A percentile compares a stretch with the other conserved stretches of the same genome.
These are phyloP conservation scores for Willaertia magna DNA, from an alignment of 208 protist genomes.

Conservation along the genomic window DNA sequence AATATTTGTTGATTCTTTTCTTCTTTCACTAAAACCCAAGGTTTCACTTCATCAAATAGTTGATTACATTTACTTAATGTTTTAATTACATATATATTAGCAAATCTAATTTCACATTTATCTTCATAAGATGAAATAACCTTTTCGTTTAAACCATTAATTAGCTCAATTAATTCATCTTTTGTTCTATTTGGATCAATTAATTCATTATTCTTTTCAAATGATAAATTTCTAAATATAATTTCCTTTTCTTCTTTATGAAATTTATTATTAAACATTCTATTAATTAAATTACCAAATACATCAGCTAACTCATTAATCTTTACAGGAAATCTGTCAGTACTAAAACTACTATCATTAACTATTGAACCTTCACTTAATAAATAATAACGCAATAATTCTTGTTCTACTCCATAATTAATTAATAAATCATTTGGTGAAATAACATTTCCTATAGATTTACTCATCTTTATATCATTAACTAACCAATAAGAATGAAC, in stretches of 20 bases:
- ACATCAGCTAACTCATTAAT: background rate
- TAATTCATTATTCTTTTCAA: background rate
- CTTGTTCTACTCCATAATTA: constrained; percentile 38
- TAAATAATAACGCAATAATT: background rate
- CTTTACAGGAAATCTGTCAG: background rate
- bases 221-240: background rate
- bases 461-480: constrained; percentile 86
- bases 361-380: background rate
- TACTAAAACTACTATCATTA: background rate
- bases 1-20: background rate
- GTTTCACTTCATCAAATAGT: background rate
- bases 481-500: constrained; percentile 90
- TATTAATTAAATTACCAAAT: background rate
- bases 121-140: background rate
- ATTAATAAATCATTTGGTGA: constrained; percentile 66
- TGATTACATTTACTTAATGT: background rate
- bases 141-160: background rate
- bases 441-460: constrained; percentile 92
- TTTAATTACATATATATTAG: background rate
- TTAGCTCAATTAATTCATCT: background rate
- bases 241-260: background rate
- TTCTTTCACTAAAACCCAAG: background rate
- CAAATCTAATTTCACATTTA: background rate
- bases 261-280: background rate
- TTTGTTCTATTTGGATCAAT: background rate